phyloP scores from a whole-genome alignment of 179 eudicot genomes.

The Dionaea muscipula region DNA sequence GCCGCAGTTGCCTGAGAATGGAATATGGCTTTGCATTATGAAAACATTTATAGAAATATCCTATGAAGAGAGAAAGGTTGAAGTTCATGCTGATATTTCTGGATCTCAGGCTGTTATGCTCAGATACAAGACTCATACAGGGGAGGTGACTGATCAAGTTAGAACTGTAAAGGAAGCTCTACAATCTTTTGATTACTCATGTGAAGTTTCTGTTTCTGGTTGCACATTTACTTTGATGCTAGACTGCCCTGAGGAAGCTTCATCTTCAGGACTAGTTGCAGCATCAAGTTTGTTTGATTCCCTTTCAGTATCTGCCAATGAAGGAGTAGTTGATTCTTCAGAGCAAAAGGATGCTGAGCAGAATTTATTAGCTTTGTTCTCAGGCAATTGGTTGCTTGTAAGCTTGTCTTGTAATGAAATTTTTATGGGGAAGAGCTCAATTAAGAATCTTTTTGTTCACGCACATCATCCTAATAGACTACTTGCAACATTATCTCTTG shows the following conservation, averaged over 20 bases:
- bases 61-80: slow-evolving; percentile 27
- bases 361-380: slow-evolving; percentile 17
- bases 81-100: slow-evolving; percentile 28
- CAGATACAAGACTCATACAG: slow-evolving; percentile 29
- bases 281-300: slow-evolving; percentile 12
- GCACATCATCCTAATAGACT: slow-evolving; percentile 30
- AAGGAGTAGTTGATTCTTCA: slow-evolving; percentile 4
- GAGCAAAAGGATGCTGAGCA: slow-evolving; percentile 14
- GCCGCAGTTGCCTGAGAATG: slow-evolving; percentile 33
- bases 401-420: slow-evolving; percentile 29
- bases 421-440: slow-evolving; percentile 34
- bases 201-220: slow-evolving; percentile 52
- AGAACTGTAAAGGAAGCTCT: slow-evolving; percentile 21
- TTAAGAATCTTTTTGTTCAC: slow-evolving; percentile 40
- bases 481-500: slow-evolving; percentile 37
- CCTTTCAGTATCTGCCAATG: slow-evolving; percentile 13
- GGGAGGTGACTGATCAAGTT: slow-evolving; percentile 20
- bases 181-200: slow-evolving; percentile 33
- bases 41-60: slow-evolving; percentile 21
- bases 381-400: slow-evolving; percentile 28
- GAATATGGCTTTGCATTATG: slow-evolving; percentile 44
- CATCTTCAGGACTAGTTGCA: slow-evolving; percentile 17
- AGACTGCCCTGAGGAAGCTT: slow-evolving; percentile 20
- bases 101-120: slow-evolving; percentile 34
- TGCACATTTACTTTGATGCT: slow-evolving; percentile 33